A percentile compares a stretch with the other conserved stretches of the same genome.
Conservation (phyloP, 805 yeast species). For the Metschnikowia similis region DNA sequence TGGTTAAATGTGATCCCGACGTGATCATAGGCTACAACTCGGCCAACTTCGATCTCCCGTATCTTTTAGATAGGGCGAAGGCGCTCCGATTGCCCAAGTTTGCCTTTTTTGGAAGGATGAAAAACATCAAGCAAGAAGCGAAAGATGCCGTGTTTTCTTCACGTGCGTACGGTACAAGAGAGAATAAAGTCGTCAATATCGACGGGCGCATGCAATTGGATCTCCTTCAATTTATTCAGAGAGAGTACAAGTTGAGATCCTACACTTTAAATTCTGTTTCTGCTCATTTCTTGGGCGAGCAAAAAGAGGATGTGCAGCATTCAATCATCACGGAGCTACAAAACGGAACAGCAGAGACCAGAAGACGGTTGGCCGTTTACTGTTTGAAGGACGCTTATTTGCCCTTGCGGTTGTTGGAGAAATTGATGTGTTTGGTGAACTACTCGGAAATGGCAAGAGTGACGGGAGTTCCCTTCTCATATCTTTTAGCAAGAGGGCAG, state of each 20-base stretch:
- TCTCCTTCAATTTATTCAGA: conserved; percentile 83
- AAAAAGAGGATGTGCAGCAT: conserved; percentile 97
- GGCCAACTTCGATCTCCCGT: conserved; percentile 93
- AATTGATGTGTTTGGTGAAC: conserved; percentile 92
- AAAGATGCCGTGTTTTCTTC: conserved; percentile 84
- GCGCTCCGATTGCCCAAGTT: conserved; percentile 63
- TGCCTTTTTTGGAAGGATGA: conserved; percentile 83
- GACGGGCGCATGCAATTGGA: conserved; percentile 97
- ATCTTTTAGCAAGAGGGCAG: conserved; percentile 86
- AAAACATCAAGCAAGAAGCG: conserved; percentile 64
- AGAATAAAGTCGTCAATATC: conserved; percentile 83
- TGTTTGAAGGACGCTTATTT: conserved; percentile 95
- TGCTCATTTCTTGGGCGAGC: conserved; percentile 89
- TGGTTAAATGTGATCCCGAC: conserved; percentile 85
- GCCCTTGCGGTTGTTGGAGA: conserved; percentile 83
- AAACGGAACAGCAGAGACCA: conserved; percentile 85
- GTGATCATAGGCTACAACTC: conserved; percentile 95
- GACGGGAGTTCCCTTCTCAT: conserved; percentile 96
- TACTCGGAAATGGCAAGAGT: conserved; percentile 99
- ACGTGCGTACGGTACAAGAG: conserved; percentile 94
- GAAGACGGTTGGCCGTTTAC: conserved; percentile 93
- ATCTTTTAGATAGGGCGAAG: conserved; percentile 79
- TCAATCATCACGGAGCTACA: conserved; percentile 93
- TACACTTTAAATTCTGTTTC: conserved; percentile 94
- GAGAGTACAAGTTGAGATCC: conserved; percentile 92